Conservation (phyloP, 2,329 filamentous ascomycete genomes). For the Daldinia sp. region DNA sequence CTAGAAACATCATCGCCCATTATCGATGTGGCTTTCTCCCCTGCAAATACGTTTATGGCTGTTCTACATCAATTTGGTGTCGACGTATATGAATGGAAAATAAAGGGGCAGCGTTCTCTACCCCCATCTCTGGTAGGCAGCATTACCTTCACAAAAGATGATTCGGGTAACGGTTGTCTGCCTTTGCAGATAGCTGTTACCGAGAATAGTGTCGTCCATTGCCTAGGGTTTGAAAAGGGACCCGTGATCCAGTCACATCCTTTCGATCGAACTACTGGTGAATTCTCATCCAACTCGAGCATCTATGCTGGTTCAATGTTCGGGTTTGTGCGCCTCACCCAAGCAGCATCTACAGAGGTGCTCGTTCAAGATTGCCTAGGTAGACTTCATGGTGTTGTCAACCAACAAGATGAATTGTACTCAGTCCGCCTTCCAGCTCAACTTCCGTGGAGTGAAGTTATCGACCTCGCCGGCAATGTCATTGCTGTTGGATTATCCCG, state of each 20-base stretch:
- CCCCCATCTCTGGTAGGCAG: conserved; percentile 57
- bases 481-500: conserved; percentile 75
- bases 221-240: conserved; percentile 46
- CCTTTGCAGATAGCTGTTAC: conserved; percentile 50
- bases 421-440: conserved; percentile 58
- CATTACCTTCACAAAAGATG: conserved; percentile 55
- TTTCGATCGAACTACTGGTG: conserved; percentile 43
- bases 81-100: conserved; percentile 76
- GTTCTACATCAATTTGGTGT: conserved; percentile 77
- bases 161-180: conserved; percentile 42
- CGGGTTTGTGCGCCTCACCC: conserved; percentile 49
- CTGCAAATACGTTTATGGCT: conserved; percentile 73
- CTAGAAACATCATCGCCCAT: conserved; percentile 71
- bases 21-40: conserved; percentile 80
- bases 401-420: conserved; percentile 52
- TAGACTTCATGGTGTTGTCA: conserved; percentile 57
- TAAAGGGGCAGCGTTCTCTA: conserved; percentile 66
- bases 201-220: conserved; percentile 48
- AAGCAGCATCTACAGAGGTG: conserved; percentile 49
- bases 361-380: conserved; percentile 62
- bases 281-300: conserved; percentile 40
- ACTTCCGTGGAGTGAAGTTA: conserved; percentile 66
- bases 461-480: conserved; percentile 56
- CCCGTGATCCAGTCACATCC: conserved; percentile 45
- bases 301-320: conserved; percentile 50